Percentiles rank a stretch among this genome's conserved stretches.
These are phyloP conservation scores for Sphenostylis stenocarpa DNA, from an alignment of 306 rosid genomes.

Conservation along the genomic window DNA sequence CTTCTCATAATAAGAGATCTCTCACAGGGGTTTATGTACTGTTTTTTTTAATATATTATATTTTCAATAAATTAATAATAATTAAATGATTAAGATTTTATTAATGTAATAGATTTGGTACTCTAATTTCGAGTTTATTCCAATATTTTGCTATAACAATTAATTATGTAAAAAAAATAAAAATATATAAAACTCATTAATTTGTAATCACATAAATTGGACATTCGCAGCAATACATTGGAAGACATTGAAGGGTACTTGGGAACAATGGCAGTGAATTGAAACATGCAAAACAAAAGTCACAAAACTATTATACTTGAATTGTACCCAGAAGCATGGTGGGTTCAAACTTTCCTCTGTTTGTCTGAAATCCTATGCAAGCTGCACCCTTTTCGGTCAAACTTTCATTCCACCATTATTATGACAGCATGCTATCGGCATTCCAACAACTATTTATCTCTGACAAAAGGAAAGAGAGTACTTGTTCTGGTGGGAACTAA, in stretches of 20 bases:
- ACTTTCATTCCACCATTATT: not conserved
- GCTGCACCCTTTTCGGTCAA: not conserved
- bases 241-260: not conserved
- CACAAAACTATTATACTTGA: not conserved
- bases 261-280: not conserved
- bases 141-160: too few relatives aligned
- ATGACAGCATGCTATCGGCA: not conserved
- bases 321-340: not conserved
- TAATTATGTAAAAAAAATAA: too few relatives aligned
- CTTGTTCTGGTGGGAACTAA: not conserved
- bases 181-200: too few relatives aligned
- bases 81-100: too few relatives aligned
- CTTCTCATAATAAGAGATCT: too few relatives aligned
- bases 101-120: too few relatives aligned
- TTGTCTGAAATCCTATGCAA: not conserved
- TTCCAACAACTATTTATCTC: slow-evolving; percentile 2
- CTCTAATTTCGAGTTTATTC: too few relatives aligned
- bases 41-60: too few relatives aligned
- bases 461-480: not conserved
- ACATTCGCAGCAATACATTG: not conserved
- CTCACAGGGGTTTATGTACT: too few relatives aligned
- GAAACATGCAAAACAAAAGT: not conserved
- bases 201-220: not conserved
- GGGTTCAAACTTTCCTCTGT: not conserved
- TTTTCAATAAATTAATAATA: too few relatives aligned